Base-by-base conservation (phyloP, 768 basidiomycete genomes). In the Kwoniella sp. region DNA sequence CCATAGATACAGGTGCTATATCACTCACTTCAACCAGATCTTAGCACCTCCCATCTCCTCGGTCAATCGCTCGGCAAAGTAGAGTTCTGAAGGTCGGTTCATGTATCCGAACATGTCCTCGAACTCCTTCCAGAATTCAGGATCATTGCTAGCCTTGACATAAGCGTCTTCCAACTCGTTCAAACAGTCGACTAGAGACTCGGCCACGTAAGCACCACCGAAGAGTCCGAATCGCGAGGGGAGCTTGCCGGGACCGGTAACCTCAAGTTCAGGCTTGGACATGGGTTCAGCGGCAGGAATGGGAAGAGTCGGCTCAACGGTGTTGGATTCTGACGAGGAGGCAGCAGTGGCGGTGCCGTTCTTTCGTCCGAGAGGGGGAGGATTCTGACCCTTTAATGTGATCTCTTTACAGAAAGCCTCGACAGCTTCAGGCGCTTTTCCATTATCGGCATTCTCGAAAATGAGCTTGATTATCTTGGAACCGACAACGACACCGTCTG, bases 131-230 rank as follows among this genome's bases (percentile, higher is more conserved):
- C 89, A 89, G 80, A 99, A 98, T 72, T 85, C 85, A 0, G 93
- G 92, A 79, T 98, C 95, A 10, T 84, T 85, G 74, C 90, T 84
- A 10, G 96, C 96, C 53, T 85, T 81, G 72, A 90, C 89, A 80
- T 98, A 95, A 40, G 91, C 94, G 57, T 87, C 87, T 80, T 98
- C 82, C 30, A 99, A 84, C 82, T 99, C 94, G 21, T 86, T 82
- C 46, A 98, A 83, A 71, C 90, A 92, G 76, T 94, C 96, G 70
- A 94, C 89, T n/a, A 98, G 83, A 15, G 92, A 88, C 80, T 98
- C 96, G 0, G 96, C 93, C 5, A 97, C 96, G 81, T 93, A 99
- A 72, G 96, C 93, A 2, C 96, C 96, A 33, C 96, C 96, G 75
- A 94, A 99, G 65, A 92, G 84, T 37, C 96, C 96, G 71, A 99